Conservation (phyloP, 306 rosid genomes). For the Trifolium dubium region DNA sequence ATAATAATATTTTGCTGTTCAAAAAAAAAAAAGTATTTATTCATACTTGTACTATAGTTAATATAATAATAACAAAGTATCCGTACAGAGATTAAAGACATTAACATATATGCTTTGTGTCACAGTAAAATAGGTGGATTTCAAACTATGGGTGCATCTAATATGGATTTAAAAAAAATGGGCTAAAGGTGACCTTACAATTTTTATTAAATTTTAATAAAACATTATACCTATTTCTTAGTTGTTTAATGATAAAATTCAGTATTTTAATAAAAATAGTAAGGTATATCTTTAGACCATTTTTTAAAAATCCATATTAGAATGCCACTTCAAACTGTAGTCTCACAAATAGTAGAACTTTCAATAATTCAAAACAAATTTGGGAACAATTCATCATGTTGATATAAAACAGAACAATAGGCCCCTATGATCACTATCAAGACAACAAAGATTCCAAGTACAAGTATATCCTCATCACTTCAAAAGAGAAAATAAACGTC, state of each 20-base stretch:
- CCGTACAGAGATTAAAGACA: background rate
- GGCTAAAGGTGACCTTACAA: background rate
- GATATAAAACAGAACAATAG: conserved; percentile 40
- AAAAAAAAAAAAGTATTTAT: too few species aligned
- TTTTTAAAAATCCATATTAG: background rate
- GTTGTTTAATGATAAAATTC: background rate
- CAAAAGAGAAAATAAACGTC: conserved; percentile 28
- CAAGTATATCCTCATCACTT: conserved; percentile 19
- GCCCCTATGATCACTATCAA: conserved; percentile 34
- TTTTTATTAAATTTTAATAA: background rate
- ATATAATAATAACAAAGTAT: conserved; percentile 16
- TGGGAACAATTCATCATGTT: conserved; percentile 31
- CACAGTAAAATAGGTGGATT: background rate
- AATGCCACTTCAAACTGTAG: conserved; percentile 1
- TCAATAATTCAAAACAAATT: conserved; percentile 18
- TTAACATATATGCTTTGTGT: background rate
- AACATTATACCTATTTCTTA: background rate
- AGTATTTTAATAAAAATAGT: background rate
- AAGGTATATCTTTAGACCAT: background rate
- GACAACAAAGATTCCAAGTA: conserved; percentile 16
- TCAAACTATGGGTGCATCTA: background rate
- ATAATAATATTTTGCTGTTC: too few species aligned
- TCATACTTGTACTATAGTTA: background rate
- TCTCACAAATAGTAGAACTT: conserved; percentile 15
- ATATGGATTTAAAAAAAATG: background rate